These are phyloP conservation scores for Botrytis fabae DNA, from an alignment of 2,329 filamentous ascomycete species.

Conservation along the genomic window DNA sequence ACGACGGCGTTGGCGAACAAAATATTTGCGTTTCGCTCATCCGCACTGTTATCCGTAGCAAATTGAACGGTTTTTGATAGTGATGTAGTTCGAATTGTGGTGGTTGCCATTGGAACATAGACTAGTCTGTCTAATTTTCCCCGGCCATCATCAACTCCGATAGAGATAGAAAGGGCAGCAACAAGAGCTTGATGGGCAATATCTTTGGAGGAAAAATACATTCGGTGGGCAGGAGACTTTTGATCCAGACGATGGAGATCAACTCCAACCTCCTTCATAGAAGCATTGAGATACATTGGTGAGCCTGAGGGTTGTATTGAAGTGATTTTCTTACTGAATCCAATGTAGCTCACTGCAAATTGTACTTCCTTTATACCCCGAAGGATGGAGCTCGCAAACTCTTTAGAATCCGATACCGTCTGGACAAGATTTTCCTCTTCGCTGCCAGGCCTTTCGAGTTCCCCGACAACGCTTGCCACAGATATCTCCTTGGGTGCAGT, in stretches of 20 bases:
- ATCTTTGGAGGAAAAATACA: slow-evolving; percentile 94
- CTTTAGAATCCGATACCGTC: slow-evolving; percentile 86
- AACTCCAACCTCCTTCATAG: slow-evolving; percentile 94
- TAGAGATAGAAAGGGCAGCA: slow-evolving; percentile 86
- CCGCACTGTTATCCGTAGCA: slow-evolving; percentile 66
- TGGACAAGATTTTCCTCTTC: slow-evolving; percentile 67
- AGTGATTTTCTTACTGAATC: slow-evolving; percentile 77
- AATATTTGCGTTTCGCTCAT: slow-evolving; percentile 92
- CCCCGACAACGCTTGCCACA: slow-evolving; percentile 71
- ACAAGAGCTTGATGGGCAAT: slow-evolving; percentile 92
- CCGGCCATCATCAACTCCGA: slow-evolving; percentile 88
- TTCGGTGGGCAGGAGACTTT: slow-evolving; percentile 90
- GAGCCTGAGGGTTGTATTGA: slow-evolving; percentile 64
- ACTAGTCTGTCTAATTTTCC: slow-evolving; percentile 82
- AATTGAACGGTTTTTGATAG: slow-evolving; percentile 92
- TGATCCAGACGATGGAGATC: slow-evolving; percentile 90
- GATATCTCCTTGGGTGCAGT: slow-evolving; percentile 60
- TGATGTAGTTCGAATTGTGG: slow-evolving; percentile 88
- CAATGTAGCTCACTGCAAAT: slow-evolving; percentile 88
- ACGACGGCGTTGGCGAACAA: slow-evolving; percentile 94
- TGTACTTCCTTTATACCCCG: slow-evolving; percentile 95
- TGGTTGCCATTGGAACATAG: slow-evolving; percentile 97
- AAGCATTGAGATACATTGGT: slow-evolving; percentile 80
- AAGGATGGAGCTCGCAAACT: slow-evolving; percentile 86
- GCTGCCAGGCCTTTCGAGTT: slow-evolving; percentile 64